A percentile compares a stretch with the other conserved stretches of the same genome.
Conservation (phyloP, 768 basidiomycete species). For the Hericium coralloides region DNA sequence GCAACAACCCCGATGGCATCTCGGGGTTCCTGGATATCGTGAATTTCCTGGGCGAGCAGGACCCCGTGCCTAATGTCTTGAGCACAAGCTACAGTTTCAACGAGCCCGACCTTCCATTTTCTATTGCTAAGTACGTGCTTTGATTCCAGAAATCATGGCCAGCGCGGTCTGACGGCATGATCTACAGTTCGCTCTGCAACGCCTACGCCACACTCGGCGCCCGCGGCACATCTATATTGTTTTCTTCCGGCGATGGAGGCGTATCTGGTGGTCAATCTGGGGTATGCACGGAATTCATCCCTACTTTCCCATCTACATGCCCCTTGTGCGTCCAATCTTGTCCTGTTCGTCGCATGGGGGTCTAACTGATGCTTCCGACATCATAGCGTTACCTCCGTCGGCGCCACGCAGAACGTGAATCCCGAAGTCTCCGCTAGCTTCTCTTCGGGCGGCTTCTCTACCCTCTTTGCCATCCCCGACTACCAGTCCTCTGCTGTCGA, state of each 20-base stretch:
- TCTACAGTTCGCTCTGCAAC: constrained; percentile 5
- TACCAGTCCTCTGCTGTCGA: constrained; percentile 9
- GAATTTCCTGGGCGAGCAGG: constrained; percentile 15
- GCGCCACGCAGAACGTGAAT: constrained; percentile 39
- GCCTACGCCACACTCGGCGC: constrained; percentile 29
- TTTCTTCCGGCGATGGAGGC: constrained; percentile 60
- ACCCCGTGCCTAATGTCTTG: background rate
- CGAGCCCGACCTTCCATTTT: background rate
- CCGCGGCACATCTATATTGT: constrained; percentile 58
- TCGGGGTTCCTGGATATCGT: constrained; percentile 26
- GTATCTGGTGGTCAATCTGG: constrained; percentile 55
- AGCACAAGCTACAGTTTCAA: background rate
- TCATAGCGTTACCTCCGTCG: constrained; percentile 60
- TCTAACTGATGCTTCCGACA: background rate
- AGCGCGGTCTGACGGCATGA: no score
- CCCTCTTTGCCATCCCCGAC: constrained; percentile 9
- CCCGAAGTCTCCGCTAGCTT: constrained; percentile 18
- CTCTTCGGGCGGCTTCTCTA: constrained; percentile 18
- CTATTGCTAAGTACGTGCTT: background rate
- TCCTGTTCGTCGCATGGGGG: constrained; percentile 5
- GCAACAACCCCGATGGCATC: constrained; percentile 18
- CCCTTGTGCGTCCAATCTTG: constrained; percentile 24
- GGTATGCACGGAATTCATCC: constrained; percentile 49
- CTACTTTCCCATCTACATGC: constrained; percentile 49
- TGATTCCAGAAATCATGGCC: no score